Evolutionary conservation across 2,329 filamentous ascomycete genomes (phyloP).

Genomic region (Xylaria sp.): DNA sequence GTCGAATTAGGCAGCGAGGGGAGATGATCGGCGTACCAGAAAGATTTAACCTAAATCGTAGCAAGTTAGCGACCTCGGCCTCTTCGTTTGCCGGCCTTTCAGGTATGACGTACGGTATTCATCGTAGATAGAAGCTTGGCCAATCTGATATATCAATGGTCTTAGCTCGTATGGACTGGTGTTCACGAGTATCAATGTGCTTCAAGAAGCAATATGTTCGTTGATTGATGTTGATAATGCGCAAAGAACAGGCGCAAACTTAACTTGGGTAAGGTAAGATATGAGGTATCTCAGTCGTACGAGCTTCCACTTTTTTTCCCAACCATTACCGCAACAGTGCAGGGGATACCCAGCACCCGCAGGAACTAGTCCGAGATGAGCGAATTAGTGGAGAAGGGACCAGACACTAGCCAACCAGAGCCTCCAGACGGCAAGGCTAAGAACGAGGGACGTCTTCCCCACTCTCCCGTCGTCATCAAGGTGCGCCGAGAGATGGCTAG

Average conservation of each 20-base stretch:
- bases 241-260: constrained; percentile 1
- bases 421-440: not conserved
- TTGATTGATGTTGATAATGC: constrained; percentile 16
- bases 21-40: constrained; percentile 63
- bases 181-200: not conserved
- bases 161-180: not conserved
- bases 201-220: constrained; percentile 3
- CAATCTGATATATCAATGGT: not conserved
- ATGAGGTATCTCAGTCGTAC: not conserved
- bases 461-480: not conserved
- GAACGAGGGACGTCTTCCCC: not conserved
- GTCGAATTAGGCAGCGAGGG: constrained; percentile 1
- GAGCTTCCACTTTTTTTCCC: constrained; percentile 32
- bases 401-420: constrained; percentile 9
- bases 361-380: constrained; percentile 4
- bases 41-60: constrained; percentile 67
- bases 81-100: not conserved
- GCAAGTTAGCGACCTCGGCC: constrained; percentile 36
- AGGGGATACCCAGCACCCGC: constrained; percentile 14
- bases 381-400: constrained; percentile 3
- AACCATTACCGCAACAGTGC: constrained; percentile 10
- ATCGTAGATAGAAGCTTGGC: constrained; percentile 22
- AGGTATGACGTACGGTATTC: constrained; percentile 39
- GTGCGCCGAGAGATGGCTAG: not conserved
- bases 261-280: constrained; percentile 28